phyloP scores from a whole-genome alignment of 2,329 filamentous ascomycete species.

The Monilinia fructicola region DNA sequence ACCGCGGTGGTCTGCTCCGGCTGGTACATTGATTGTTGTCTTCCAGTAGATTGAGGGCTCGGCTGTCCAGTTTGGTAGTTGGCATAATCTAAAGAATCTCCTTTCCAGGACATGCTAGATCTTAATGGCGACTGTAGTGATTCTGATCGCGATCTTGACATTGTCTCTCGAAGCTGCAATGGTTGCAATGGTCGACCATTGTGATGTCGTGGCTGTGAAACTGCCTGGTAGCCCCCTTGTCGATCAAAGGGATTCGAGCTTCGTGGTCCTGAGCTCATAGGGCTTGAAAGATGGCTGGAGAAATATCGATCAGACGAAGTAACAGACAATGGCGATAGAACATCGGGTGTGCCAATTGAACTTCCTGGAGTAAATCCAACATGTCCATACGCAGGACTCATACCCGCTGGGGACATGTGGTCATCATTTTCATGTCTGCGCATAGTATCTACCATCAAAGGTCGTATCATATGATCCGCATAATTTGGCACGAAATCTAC shows the following conservation, averaged over 20 bases:
- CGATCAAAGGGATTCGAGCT: conserved; percentile 55
- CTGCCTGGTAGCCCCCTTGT: conserved; percentile 50
- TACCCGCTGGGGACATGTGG: conserved; percentile 64
- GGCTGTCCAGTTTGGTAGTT: conserved; percentile 49
- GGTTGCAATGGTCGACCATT: conserved; percentile 54
- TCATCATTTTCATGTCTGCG: conserved; percentile 62
- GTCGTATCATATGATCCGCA: conserved; percentile 56
- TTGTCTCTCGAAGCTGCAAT: conserved; percentile 58
- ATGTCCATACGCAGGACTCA: conserved; percentile 66
- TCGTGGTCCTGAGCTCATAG: conserved; percentile 50
- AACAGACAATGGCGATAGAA: conserved; percentile 58
- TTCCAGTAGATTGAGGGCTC: conserved; percentile 49
- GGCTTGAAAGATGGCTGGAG: conserved; percentile 47
- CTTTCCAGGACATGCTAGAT: conserved; percentile 63
- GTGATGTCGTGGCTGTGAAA: conserved; percentile 47
- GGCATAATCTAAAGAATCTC: conserved; percentile 56
- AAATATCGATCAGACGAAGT: conserved; percentile 57
- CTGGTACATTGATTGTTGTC: conserved; percentile 53
- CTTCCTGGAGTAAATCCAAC: conserved; percentile 62
- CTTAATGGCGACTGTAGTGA: conserved; percentile 59
- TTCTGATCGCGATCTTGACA: conserved; percentile 57
- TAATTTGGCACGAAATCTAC: conserved; percentile 48
- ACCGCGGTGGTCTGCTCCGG: conserved; percentile 47
- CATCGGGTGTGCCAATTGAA: conserved; percentile 52
- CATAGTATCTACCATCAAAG: conserved; percentile 67